These are phyloP conservation scores for Papiliotrema fonsecae DNA, from an alignment of 1,284 basidiomycete genomes.

Conservation along the genomic window DNA sequence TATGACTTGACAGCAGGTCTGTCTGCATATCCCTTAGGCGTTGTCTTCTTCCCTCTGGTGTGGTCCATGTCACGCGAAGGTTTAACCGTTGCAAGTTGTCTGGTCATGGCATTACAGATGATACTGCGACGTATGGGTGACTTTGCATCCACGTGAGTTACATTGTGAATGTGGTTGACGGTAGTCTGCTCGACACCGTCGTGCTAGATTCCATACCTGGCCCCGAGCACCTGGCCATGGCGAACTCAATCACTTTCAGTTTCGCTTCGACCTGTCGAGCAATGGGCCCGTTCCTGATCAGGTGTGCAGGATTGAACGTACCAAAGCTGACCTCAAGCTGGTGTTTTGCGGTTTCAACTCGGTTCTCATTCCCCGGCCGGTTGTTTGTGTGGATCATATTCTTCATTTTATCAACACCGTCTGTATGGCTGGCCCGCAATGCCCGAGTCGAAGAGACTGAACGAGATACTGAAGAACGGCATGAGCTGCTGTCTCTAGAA, in stretches of 20 bases:
- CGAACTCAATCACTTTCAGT: slow-evolving; percentile 38
- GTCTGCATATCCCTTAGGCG: slow-evolving; percentile 23
- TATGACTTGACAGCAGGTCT: slow-evolving; percentile 19
- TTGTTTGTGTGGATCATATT: slow-evolving; percentile 37
- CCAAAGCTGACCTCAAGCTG: slow-evolving; percentile 5
- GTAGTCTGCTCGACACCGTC: slow-evolving; percentile 31
- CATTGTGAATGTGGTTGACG: slow-evolving; percentile 1
- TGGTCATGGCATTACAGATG: slow-evolving; percentile 29
- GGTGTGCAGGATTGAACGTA: slow-evolving; percentile 7
- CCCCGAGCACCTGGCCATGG: slow-evolving; percentile 32
- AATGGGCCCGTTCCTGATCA: slow-evolving; percentile 32
- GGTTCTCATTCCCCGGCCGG: slow-evolving; percentile 16
- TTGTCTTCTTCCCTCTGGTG: slow-evolving; percentile 29
- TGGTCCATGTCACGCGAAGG: slow-evolving; percentile 20
- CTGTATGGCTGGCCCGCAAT: slow-evolving; percentile 22
- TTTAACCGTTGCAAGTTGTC: slow-evolving; percentile 6
- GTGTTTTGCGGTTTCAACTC: slow-evolving; percentile 32
- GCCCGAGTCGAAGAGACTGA: neutral
- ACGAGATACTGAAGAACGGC: slow-evolving; percentile 14
- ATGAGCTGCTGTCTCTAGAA: slow-evolving; percentile 12
- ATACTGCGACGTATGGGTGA: slow-evolving; percentile 31
- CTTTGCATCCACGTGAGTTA: slow-evolving; percentile 30
- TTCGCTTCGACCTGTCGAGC: slow-evolving; percentile 31
- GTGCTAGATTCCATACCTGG: slow-evolving; percentile 34
- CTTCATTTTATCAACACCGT: slow-evolving; percentile 18